Percentiles rank a stretch among this genome's conserved stretches.
Conservation (phyloP, 768 basidiomycete genomes). For the Baorangia bicolor region DNA sequence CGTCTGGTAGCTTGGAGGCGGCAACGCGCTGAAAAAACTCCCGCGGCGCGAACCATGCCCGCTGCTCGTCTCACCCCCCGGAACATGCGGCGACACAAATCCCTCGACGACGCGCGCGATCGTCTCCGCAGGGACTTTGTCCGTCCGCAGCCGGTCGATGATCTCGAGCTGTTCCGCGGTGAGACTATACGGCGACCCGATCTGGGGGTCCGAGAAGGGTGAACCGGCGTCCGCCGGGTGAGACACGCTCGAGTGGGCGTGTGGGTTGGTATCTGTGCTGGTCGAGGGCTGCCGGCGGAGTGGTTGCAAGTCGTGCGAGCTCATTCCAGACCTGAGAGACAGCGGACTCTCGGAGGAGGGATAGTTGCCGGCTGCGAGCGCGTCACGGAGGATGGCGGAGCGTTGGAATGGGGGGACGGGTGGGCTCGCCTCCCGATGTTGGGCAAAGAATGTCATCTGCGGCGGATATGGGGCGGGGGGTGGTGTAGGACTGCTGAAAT, state of each 20-base stretch:
- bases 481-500: background rate
- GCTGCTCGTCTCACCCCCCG: background rate
- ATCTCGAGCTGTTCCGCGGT: constrained; percentile 14
- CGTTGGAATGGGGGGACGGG: constrained; percentile 5
- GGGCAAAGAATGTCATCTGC: background rate
- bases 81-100: background rate
- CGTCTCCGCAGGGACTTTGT: constrained; percentile 14
- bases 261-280: background rate
- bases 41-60: background rate
- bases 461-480: background rate
- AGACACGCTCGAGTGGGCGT: background rate
- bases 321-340: background rate
- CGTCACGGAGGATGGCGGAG: constrained; percentile 15
- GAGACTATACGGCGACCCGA: background rate
- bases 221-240: background rate
- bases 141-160: constrained; percentile 8
- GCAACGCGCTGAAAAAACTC: constrained; percentile 7
- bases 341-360: background rate
- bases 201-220: background rate
- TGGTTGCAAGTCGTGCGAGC: background rate
- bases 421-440: background rate
- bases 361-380: background rate
- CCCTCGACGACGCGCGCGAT: constrained; percentile 16
- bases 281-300: background rate
- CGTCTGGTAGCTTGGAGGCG: constrained; percentile 23